A percentile compares a stretch with the other conserved stretches of the same genome.
phyloP scores from a whole-genome alignment of 768 basidiomycete species.

The Pleurotus djamor region DNA sequence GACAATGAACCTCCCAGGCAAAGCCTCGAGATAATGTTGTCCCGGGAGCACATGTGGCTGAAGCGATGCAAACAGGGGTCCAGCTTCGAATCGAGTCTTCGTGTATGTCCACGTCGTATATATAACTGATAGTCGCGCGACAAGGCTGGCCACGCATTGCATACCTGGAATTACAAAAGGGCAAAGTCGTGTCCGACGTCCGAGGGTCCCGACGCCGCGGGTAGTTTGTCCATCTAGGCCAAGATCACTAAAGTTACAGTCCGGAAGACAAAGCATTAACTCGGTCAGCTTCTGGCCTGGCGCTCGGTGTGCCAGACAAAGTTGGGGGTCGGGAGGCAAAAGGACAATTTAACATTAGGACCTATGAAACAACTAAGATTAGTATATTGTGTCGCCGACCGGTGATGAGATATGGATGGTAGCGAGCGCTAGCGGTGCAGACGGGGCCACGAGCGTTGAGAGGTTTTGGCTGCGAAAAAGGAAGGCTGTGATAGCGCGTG shows the following conservation, averaged over 20 bases:
- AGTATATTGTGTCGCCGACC: no score
- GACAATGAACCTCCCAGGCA: neutral
- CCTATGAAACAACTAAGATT: no score
- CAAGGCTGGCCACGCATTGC: no score
- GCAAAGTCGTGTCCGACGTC: neutral
- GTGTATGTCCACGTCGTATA: no score
- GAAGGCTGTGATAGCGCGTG: neutral
- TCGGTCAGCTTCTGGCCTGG: neutral
- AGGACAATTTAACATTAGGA: neutral
- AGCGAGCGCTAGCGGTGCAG: no score
- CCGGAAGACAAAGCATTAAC: no score
- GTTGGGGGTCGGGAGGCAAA: neutral
- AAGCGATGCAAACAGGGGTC: neutral
- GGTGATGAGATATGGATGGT: neutral
- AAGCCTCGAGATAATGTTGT: neutral
- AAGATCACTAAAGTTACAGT: no score
- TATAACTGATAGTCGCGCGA: no score
- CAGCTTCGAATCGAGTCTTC: no score
- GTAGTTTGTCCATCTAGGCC: neutral
- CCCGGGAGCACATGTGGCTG: neutral
- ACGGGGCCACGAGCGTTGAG: neutral
- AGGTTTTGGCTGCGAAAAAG: conserved; percentile 6
- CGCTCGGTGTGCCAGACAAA: neutral
- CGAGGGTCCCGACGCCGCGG: neutral
- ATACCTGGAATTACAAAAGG: neutral